Conservation (phyloP, 306 rosid species). For the Malus asiatica region DNA sequence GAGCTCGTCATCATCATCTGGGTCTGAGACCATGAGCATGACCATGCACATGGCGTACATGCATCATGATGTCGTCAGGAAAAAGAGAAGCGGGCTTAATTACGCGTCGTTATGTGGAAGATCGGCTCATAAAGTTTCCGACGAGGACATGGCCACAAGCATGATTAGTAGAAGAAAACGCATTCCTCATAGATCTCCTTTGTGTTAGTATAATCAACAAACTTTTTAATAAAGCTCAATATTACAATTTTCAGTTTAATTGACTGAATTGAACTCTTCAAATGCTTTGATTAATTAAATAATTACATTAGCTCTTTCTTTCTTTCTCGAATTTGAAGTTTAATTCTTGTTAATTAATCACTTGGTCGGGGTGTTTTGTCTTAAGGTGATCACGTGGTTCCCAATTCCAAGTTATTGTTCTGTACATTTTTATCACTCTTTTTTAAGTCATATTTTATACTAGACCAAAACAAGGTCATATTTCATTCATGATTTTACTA, state of each 20-base stretch:
- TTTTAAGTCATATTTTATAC: neutral
- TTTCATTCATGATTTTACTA: neutral
- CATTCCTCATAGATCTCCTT: slow-evolving; percentile 89
- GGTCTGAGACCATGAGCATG: slow-evolving; percentile 54
- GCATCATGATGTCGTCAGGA: slow-evolving; percentile 44
- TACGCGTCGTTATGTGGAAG: slow-evolving; percentile 38
- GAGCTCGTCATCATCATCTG: slow-evolving; percentile 67
- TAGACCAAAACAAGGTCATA: neutral
- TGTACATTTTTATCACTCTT: slow-evolving; percentile 21
- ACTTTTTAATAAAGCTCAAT: neutral
- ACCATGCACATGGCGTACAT: slow-evolving; percentile 36
- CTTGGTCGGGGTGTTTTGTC: slow-evolving; percentile 98
- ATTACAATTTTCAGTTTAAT: slow-evolving; percentile 18
- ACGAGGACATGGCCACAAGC: slow-evolving; percentile 62
- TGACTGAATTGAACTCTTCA: slow-evolving; percentile 49
- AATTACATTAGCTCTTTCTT: slow-evolving; percentile 14
- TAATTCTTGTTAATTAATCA: slow-evolving; percentile 58
- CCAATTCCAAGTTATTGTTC: slow-evolving; percentile 85
- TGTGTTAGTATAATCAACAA: slow-evolving; percentile 34
- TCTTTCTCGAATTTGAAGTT: slow-evolving; percentile 25
- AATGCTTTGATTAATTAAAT: slow-evolving; percentile 23
- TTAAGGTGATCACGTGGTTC: slow-evolving; percentile 96
- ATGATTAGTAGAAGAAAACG: slow-evolving; percentile 89
- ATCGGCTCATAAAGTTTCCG: slow-evolving; percentile 52
- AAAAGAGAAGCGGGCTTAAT: slow-evolving; percentile 74